Percentiles rank a stretch among this genome's conserved stretches.
Evolutionary conservation across 495 filamentous ascomycete species (phyloP).

Genomic region (Apiosordaria backusii): DNA sequence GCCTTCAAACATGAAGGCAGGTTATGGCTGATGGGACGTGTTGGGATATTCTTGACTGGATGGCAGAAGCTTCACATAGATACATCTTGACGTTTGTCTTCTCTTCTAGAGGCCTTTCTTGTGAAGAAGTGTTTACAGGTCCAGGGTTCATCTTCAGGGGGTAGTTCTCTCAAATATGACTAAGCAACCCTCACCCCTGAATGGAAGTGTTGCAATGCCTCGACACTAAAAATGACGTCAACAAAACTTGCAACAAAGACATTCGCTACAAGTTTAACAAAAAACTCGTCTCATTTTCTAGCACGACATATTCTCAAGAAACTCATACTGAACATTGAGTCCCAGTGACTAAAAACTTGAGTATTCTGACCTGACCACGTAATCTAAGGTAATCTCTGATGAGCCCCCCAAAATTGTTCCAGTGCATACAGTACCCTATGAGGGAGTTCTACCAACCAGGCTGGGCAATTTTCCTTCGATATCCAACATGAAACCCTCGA

Average conservation of each 20-base stretch:
- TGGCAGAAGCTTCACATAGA: not conserved
- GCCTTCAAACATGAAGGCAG: no score
- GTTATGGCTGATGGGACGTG: no score
- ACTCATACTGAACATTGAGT: not conserved
- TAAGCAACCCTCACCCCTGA: not conserved
- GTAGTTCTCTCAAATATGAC: not conserved
- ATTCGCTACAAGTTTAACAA: not conserved
- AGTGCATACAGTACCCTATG: no score
- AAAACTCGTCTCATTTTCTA: not conserved
- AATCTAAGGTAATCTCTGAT: no score
- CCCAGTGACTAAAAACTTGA: not conserved
- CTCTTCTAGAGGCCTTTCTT: no score
- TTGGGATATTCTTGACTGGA: no score
- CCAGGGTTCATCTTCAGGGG: not conserved
- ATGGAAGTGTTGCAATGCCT: not conserved
- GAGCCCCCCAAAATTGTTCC: no score
- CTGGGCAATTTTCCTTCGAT: no score
- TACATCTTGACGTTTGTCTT: not conserved
- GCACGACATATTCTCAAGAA: not conserved
- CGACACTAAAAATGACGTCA: not conserved
- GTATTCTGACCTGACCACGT: not conserved
- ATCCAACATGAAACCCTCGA: no score
- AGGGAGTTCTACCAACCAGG: no score
- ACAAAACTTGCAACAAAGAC: not conserved
- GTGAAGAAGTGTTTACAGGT: not conserved